phyloP scores from a whole-genome alignment of 164 flowering plant species.

The Magnolia officinalis region DNA sequence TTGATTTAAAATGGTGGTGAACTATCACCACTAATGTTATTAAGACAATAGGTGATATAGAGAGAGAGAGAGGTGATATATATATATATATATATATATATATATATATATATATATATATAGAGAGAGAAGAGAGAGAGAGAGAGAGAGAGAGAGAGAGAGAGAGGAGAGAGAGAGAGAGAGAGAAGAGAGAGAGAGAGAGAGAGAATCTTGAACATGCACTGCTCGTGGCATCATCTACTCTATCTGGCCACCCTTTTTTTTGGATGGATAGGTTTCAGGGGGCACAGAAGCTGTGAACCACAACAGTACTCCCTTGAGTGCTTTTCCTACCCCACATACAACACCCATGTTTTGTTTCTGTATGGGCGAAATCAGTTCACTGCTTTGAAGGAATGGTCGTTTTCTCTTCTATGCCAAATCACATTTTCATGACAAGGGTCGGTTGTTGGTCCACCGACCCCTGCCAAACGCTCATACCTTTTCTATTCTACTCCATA shows the following conservation, averaged over 20 bases:
- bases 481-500: no score
- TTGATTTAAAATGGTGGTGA: no score
- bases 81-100: no score
- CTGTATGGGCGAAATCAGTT: neutral
- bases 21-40: no score
- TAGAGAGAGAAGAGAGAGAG: no score
- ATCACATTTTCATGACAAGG: conserved; percentile 1
- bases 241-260: conserved; percentile 4
- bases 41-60: no score
- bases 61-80: no score
- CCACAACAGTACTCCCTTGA: conserved; percentile 24
- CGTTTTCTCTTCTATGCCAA: neutral
- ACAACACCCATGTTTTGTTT: conserved; percentile 1
- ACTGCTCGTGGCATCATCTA: conserved; percentile 17
- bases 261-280: conserved; percentile 16
- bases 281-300: conserved; percentile 20
- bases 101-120: no score
- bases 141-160: conserved; percentile 14
- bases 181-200: neutral
- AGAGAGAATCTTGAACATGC: conserved; percentile 36
- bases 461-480: neutral
- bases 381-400: neutral
- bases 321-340: conserved; percentile 57
- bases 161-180: no score
- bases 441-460: neutral